Evolutionary conservation across 2,329 filamentous ascomycete species (phyloP).

Genomic region (Trichophyton equinum): DNA sequence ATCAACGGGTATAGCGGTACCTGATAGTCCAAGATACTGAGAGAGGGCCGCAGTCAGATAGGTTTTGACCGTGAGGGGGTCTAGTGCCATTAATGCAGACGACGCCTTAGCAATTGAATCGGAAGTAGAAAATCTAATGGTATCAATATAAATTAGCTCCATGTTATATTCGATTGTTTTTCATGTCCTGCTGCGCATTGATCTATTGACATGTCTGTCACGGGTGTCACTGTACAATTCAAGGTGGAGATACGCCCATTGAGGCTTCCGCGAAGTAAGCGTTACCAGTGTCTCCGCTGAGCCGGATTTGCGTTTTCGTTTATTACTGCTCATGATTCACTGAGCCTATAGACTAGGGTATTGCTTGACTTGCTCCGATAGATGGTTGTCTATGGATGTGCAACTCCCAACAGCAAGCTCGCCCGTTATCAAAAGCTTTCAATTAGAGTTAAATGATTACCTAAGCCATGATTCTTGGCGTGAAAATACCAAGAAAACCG

Average conservation of each 20-base stretch:
- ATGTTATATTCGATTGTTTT: neutral
- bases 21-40: constrained; percentile 36
- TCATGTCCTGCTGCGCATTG: neutral
- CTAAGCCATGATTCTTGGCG: too few species aligned
- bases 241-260: constrained; percentile 34
- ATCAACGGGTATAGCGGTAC: constrained; percentile 36
- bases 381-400: constrained; percentile 9
- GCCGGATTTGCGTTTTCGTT: neutral
- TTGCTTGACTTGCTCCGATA: constrained; percentile 16
- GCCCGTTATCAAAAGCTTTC: too few species aligned
- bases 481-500: too few species aligned
- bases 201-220: neutral
- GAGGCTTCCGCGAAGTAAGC: constrained; percentile 32
- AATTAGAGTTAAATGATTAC: too few species aligned
- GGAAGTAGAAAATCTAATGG: neutral
- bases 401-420: too few species aligned
- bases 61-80: constrained; percentile 36
- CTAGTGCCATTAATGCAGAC: constrained; percentile 23
- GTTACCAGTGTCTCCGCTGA: constrained; percentile 4
- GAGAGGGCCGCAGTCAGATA: constrained; percentile 35
- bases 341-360: neutral
- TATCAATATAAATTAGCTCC: neutral
- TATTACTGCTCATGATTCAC: neutral
- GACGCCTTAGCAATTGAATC: constrained; percentile 7
- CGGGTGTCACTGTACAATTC: constrained; percentile 23